phyloP scores from a whole-genome alignment of 2,329 filamentous ascomycete genomes.

The Exophiala spinifera region DNA sequence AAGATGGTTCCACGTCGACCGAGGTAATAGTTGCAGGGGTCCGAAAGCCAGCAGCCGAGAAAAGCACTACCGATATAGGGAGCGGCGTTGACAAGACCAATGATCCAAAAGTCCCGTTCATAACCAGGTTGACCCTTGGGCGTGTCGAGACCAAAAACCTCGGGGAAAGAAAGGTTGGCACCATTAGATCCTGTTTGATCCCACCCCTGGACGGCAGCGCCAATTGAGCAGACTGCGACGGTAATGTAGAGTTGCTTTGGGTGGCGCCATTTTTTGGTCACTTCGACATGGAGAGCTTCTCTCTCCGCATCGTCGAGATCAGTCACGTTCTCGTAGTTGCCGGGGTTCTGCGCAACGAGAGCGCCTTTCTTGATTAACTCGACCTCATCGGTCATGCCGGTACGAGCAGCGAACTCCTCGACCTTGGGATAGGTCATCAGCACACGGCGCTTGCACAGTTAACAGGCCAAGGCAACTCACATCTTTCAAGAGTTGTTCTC shows the following conservation, averaged over 20 bases:
- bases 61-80: conserved; percentile 64
- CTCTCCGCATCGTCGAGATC: conserved; percentile 43
- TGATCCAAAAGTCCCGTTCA: conserved; percentile 37
- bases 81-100: conserved; percentile 45
- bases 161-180: conserved; percentile 51
- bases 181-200: conserved; percentile 54
- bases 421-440: background rate
- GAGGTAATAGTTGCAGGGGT: conserved; percentile 32
- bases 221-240: conserved; percentile 51
- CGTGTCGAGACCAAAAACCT: conserved; percentile 35
- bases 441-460: background rate
- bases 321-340: conserved; percentile 42
- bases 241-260: conserved; percentile 49
- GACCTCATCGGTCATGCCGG: conserved; percentile 40
- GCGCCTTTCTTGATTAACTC: conserved; percentile 47
- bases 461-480: conserved; percentile 27
- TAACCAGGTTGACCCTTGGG: conserved; percentile 23
- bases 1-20: conserved; percentile 34
- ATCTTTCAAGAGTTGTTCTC: conserved; percentile 37
- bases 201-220: conserved; percentile 50
- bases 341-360: conserved; percentile 48
- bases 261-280: conserved; percentile 49
- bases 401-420: conserved; percentile 41
- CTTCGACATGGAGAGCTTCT: conserved; percentile 43
- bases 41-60: conserved; percentile 38